Base-by-base conservation (phyloP, 805 yeast genomes). In the Ogataea dorogensis region DNA sequence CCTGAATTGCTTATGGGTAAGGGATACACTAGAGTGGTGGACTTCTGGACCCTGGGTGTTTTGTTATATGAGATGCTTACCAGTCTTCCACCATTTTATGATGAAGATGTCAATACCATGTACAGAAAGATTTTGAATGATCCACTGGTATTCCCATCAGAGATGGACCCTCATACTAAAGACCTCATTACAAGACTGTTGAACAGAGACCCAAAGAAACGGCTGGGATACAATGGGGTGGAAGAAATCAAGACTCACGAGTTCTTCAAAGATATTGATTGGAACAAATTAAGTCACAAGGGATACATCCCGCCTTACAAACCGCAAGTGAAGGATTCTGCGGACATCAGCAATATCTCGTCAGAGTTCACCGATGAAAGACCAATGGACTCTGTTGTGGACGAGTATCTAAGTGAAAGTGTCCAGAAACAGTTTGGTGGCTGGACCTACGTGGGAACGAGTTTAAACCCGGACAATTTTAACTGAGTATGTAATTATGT, bases 391-490 rank as follows among this genome's bases (percentile, higher is more conserved):
- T 85, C 95, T 44, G 97, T 93, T 9, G 96, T 89, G 12, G 95
- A 89, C 58, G 95, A 86, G 54, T 86, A 75, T 49, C 71, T 93
- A 44, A 85, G 94, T 54, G 98, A 88, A 51, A 78, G 89, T 51
- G 96, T 93, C n/a, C 98, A 93, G 63, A 79, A 84, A 58, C 98
- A 93, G 64, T 93, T 93, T 69, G 98, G 96, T 30, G 98, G 98
- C 5, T 93, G 98, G 98, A 91, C 98, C 2, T 91, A 89, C 61
- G 86, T 81, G 31, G 94, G 93, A 2, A 56, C 59, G 30, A 56
- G 61, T 36, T 59, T 51, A 42, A 47, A 48, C 14, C 49, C 49
- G 21, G 49, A 40, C 10, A 40, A 45, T 13, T 40, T 40, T 30
- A 28, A 17, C n/a, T 34, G 22, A 17, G 7, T 15, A 12, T 19